These are phyloP conservation scores for Deinandra increscens DNA, from an alignment of 129 eudicot species.

Conservation along the genomic window DNA sequence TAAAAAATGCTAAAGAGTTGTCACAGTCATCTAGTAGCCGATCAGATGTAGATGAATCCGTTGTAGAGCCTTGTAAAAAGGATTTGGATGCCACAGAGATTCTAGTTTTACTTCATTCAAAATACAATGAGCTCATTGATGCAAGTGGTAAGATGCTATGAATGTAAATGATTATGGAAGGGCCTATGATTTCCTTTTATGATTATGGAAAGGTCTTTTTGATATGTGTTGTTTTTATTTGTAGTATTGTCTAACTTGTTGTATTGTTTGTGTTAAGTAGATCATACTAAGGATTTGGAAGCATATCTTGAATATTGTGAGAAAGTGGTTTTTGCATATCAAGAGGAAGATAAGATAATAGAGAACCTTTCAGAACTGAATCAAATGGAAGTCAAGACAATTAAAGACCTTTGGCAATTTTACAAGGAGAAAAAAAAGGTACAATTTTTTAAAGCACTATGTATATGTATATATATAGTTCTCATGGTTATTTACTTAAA, in stretches of 20 bases:
- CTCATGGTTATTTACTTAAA: too few species aligned
- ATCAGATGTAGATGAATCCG: conserved; percentile 5
- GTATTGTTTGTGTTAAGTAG: conserved; percentile 33
- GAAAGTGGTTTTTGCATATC: conserved; percentile 62
- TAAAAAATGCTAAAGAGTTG: too few species aligned
- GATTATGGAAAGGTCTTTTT: too few species aligned
- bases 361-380: conserved; percentile 13
- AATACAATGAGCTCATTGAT: conserved; percentile 44
- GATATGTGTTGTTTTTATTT: not conserved
- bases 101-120: conserved; percentile 43
- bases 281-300: conserved; percentile 46
- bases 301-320: conserved; percentile 62
- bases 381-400: too few species aligned
- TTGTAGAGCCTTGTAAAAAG: conserved; percentile 10
- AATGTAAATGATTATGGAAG: not conserved
- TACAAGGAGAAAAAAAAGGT: conserved; percentile 45
- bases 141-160: conserved; percentile 41
- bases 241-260: conserved; percentile 7
- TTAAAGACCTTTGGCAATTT: not conserved
- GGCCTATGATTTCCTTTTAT: not conserved
- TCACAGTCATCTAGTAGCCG: not conserved
- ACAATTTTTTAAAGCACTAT: too few species aligned
- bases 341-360: conserved; percentile 43
- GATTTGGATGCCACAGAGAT: conserved; percentile 39
- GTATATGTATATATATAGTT: too few species aligned